Evolutionary conservation across 2,329 filamentous ascomycete species (phyloP).

Genomic region (Pezicula carpinea): DNA sequence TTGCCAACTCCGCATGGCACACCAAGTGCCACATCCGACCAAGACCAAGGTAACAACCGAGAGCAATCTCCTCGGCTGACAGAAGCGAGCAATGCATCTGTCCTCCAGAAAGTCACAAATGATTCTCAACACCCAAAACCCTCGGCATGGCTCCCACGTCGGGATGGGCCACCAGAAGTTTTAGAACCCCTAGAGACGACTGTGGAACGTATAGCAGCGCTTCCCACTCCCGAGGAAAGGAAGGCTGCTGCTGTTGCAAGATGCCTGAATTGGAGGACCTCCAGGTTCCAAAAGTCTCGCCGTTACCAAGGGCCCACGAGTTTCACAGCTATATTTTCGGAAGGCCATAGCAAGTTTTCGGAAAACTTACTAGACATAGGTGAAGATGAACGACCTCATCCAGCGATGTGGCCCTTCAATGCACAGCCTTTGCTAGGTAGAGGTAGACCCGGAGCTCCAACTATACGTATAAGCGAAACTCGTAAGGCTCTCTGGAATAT

Average conservation of each 20-base stretch:
- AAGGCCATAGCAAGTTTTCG: conserved; percentile 14
- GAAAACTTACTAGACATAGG: conserved; percentile 20
- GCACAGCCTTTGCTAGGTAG: conserved; percentile 20
- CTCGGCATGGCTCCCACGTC: too few species aligned
- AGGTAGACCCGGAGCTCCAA: conserved; percentile 16
- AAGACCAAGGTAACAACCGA: not conserved
- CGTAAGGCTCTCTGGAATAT: conserved; percentile 22
- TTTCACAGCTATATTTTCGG: conserved; percentile 23
- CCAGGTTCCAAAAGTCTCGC: conserved; percentile 16
- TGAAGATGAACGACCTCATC: conserved; percentile 20
- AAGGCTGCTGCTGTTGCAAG: not conserved
- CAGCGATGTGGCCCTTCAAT: conserved; percentile 19
- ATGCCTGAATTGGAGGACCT: conserved; percentile 13
- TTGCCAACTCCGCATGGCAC: not conserved
- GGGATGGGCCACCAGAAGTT: too few species aligned
- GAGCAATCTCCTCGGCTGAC: not conserved
- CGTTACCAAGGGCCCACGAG: conserved; percentile 24
- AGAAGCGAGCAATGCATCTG: not conserved
- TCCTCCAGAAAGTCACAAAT: not conserved
- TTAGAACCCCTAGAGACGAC: too few species aligned
- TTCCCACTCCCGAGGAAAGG: not conserved
- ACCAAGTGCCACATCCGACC: not conserved
- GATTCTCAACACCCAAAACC: too few species aligned
- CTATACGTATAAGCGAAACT: conserved; percentile 15
- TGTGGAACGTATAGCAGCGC: not conserved